These are phyloP conservation scores for Zychaea mexicana DNA, from an alignment of 371 early-diverging fungal genomes.

Conservation along the genomic window DNA sequence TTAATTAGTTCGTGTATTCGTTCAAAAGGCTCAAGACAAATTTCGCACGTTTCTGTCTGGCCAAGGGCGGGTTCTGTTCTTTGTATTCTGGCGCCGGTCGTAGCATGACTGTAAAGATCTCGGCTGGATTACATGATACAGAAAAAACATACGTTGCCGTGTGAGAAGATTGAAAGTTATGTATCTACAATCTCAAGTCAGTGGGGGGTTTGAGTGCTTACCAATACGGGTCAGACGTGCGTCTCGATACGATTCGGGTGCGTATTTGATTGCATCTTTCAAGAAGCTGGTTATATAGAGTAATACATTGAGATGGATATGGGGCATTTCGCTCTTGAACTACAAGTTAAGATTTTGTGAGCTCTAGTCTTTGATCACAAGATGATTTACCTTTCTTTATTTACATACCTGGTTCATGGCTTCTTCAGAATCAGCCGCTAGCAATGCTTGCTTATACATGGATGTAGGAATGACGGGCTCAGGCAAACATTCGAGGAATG, in stretches of 20 bases:
- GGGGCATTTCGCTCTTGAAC: slow-evolving; percentile 62
- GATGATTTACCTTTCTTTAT: slow-evolving; percentile 4
- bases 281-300: slow-evolving; percentile 78
- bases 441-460: slow-evolving; percentile 66
- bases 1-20: not conserved
- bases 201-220: too few species aligned
- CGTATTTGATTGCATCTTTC: slow-evolving; percentile 59
- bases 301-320: slow-evolving; percentile 71
- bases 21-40: slow-evolving; percentile 30
- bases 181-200: too few species aligned
- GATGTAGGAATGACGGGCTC: slow-evolving; percentile 75
- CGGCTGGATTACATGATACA: slow-evolving; percentile 25
- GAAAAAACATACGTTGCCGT: too few species aligned
- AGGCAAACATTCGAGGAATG: slow-evolving; percentile 73
- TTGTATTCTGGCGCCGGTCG: slow-evolving; percentile 41
- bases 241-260: slow-evolving; percentile 32
- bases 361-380: too few species aligned
- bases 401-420: slow-evolving; percentile 46
- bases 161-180: too few species aligned
- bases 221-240: slow-evolving; percentile 43
- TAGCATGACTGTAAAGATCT: slow-evolving; percentile 47
- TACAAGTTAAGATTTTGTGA: too few species aligned
- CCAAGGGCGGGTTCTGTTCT: slow-evolving; percentile 46
- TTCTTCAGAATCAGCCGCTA: slow-evolving; percentile 50
- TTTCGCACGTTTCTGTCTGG: slow-evolving; percentile 32